These are phyloP conservation scores for Candida silvicultrix DNA, from an alignment of 805 yeast species.

Conservation along the genomic window DNA sequence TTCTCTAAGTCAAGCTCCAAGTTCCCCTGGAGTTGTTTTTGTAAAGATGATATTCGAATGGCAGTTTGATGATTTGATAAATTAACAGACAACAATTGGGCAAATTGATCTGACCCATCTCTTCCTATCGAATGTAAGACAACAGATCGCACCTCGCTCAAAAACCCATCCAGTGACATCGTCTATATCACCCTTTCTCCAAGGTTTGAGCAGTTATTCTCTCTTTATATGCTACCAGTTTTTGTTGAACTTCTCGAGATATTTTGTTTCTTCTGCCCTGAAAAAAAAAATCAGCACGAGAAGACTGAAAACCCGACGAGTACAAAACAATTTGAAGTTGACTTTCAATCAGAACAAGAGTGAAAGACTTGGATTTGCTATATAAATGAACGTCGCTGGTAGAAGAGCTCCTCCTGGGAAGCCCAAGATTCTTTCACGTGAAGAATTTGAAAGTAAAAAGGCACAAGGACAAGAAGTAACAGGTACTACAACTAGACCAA, in stretches of 20 bases:
- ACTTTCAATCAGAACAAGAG: too few species aligned
- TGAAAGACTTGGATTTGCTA: too few species aligned
- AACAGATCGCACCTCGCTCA: neutral
- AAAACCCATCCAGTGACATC: neutral
- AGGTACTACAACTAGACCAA: neutral
- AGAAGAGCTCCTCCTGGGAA: conserved; percentile 2
- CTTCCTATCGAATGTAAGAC: neutral
- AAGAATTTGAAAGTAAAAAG: neutral
- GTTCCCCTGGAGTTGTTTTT: conserved; percentile 14
- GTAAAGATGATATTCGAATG: conserved; percentile 7
- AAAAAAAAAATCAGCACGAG: neutral
- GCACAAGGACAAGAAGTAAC: neutral
- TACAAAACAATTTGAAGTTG: neutral
- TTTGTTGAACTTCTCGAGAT: neutral
- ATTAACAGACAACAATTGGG: conserved; percentile 9
- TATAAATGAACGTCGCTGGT: conserved; percentile 8
- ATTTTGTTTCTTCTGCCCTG: neutral
- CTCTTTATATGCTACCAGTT: neutral
- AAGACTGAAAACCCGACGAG: neutral
- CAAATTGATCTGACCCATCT: conserved; percentile 2
- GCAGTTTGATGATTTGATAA: conserved; percentile 3
- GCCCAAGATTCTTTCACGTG: neutral
- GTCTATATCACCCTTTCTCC: too few species aligned
- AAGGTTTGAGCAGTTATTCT: too few species aligned
- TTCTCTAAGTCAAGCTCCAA: conserved; percentile 4